phyloP scores from a whole-genome alignment of 1,284 basidiomycete species.

The Taiwanofungus camphoratus region DNA sequence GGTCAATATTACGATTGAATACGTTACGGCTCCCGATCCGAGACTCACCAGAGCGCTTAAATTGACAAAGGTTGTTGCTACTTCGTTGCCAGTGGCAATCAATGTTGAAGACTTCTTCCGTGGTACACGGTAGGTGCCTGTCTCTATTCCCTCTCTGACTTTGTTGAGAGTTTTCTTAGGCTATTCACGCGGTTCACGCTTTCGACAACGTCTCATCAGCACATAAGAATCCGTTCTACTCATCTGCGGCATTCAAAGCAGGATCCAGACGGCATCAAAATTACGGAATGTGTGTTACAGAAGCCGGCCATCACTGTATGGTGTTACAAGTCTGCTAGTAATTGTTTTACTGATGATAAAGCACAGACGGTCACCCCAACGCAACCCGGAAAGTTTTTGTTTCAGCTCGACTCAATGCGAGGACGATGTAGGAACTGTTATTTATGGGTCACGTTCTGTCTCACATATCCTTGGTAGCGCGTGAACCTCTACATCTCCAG shows the following conservation, averaged over 20 bases:
- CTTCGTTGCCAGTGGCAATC: slow-evolving; percentile 71
- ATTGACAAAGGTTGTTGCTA: slow-evolving; percentile 48
- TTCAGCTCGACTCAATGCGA: slow-evolving; percentile 55
- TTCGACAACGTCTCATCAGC: slow-evolving; percentile 65
- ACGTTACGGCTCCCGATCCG: slow-evolving; percentile 51
- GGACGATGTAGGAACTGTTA: slow-evolving; percentile 46
- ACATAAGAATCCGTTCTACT: slow-evolving; percentile 60
- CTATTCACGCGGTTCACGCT: slow-evolving; percentile 79
- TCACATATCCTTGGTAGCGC: slow-evolving; percentile 32
- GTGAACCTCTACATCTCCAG: slow-evolving; percentile 53
- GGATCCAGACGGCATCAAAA: slow-evolving; percentile 42
- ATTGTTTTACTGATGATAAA: slow-evolving; percentile 1
- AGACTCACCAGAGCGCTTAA: slow-evolving; percentile 45
- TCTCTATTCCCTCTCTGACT: not conserved
- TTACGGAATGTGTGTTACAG: slow-evolving; percentile 40
- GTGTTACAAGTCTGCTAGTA: slow-evolving; percentile 19
- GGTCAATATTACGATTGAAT: slow-evolving; percentile 56
- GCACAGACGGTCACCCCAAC: slow-evolving; percentile 63
- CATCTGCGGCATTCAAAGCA: slow-evolving; percentile 40
- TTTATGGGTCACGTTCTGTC: not conserved
- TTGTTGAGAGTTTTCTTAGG: slow-evolving; percentile 37
- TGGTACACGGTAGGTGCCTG: slow-evolving; percentile 32
- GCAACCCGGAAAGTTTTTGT: slow-evolving; percentile 68
- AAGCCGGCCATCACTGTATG: slow-evolving; percentile 20
- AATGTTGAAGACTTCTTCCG: slow-evolving; percentile 51